A percentile compares a stretch with the other conserved stretches of the same genome.
phyloP scores from a whole-genome alignment of 2,329 filamentous ascomycete species.

The Camptophora hylomeconis region DNA sequence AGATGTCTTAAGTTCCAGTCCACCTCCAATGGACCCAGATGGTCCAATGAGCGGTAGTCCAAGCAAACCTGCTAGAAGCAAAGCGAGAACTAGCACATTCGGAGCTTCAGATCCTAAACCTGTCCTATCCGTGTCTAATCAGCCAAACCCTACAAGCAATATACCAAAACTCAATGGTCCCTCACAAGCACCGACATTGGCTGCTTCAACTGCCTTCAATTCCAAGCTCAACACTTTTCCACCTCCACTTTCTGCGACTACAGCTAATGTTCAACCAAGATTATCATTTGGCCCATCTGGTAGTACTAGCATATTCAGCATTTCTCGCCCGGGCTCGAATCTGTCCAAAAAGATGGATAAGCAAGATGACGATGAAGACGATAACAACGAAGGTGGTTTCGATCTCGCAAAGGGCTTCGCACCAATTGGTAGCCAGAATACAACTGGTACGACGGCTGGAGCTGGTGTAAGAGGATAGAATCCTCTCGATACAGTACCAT shows the following conservation, averaged over 20 bases:
- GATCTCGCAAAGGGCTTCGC: constrained; percentile 35
- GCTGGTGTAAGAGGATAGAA: no score
- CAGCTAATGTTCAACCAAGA: no score
- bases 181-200: no score
- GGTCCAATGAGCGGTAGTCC: constrained; percentile 26
- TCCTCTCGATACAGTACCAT: no score
- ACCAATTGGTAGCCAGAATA: constrained; percentile 31
- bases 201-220: no score
- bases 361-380: constrained; percentile 17
- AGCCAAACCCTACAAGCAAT: background rate
- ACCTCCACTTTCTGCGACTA: no score
- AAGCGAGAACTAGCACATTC: constrained; percentile 4
- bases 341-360: constrained; percentile 2
- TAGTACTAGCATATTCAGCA: no score
- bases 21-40: constrained; percentile 31
- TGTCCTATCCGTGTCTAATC: background rate
- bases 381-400: constrained; percentile 31
- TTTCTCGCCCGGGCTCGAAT: no score
- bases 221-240: no score
- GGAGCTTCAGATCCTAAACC: background rate
- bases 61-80: constrained; percentile 26
- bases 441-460: no score
- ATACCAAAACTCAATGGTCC: no score
- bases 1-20: constrained; percentile 33
- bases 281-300: no score